Evolutionary conservation across 331 rosid genomes (phyloP), one percentile per base, ranked within the genome.

Genomic region (Malus hybrid): DNA sequence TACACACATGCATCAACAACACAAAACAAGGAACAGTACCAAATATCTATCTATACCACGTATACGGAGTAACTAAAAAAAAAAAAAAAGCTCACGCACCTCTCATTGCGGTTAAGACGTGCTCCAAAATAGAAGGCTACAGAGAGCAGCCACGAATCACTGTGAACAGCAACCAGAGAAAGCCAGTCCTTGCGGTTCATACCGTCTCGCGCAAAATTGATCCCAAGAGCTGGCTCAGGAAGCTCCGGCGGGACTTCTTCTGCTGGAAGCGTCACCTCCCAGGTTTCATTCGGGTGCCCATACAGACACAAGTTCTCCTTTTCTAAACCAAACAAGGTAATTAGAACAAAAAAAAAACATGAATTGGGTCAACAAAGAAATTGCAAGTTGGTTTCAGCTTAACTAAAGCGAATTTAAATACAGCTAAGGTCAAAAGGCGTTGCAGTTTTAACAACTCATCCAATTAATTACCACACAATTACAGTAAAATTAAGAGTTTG

Each of bases 171-270:
- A 52, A 94, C 99, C 62, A 94, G 80, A 7, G 96, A 90, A 61
- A 94, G 90, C 99, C 99, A 91, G 83, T 94, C 96, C 85, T 79
- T 87, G 66, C 93, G 86, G 36, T 90, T 82, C 99, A 94, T 90
- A 16, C 96, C 97, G 26, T 94, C 96, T 81, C 98, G 87, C 55
- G 97, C 98, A 69, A 94, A 94, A 80, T 94, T 94, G 80, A 94
- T 94, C 61, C 98, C 98, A 56, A 94, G 93, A 34, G 92, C 96
- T 22, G 99, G 99, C 89, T 94, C 96, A 1, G 97, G 97, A 77
- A 91, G 90, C 86, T 91, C 98, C 0, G 97, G 97, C 5, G 97
- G 99, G 73, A 90, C 99, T 73, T 94, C 97, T 82, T 90, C 95
- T 0, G 91, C 95, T 15, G 99, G 99, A 68, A 88, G 87, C 48